Percentiles rank a stretch among this genome's conserved stretches.
Evolutionary conservation across 108 stramenopile species (phyloP).

Genomic region (Bacterosira constricta): DNA sequence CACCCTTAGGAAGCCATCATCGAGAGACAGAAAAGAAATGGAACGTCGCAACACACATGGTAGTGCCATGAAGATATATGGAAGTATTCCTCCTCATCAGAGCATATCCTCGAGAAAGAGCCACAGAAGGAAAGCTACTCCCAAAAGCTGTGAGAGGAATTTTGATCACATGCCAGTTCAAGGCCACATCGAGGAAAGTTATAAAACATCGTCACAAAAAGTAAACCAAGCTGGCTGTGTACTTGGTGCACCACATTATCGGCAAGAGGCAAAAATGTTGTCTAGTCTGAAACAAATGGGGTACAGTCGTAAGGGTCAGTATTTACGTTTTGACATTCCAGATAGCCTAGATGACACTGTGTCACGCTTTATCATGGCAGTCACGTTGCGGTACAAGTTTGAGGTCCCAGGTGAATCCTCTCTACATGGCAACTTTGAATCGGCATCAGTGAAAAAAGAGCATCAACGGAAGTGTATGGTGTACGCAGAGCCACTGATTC

Average conservation of each 20-base stretch:
- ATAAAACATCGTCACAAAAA: not conserved
- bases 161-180: not conserved
- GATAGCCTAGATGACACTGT: slow-evolving; percentile 26
- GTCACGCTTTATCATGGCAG: slow-evolving; percentile 17
- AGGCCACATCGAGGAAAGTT: not conserved
- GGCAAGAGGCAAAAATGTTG: slow-evolving; percentile 8
- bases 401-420: slow-evolving; percentile 8
- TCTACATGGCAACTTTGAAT: slow-evolving; percentile 3
- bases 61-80: not conserved
- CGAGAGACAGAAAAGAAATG: not conserved
- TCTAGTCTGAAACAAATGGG: not conserved
- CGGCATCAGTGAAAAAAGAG: not conserved
- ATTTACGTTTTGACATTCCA: slow-evolving; percentile 31
- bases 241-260: not conserved
- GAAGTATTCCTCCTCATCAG: not conserved
- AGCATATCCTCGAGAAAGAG: not conserved
- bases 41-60: not conserved
- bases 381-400: slow-evolving; percentile 17
- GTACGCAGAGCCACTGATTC: slow-evolving; percentile 23
- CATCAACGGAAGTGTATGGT: not conserved
- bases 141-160: not conserved
- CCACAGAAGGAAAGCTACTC: not conserved
- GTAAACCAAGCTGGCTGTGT: not conserved
- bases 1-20: not conserved
- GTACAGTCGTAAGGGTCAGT: slow-evolving; percentile 18